phyloP scores from a whole-genome alignment of 352 stramenopile species.

The Phytophthora sp. region DNA sequence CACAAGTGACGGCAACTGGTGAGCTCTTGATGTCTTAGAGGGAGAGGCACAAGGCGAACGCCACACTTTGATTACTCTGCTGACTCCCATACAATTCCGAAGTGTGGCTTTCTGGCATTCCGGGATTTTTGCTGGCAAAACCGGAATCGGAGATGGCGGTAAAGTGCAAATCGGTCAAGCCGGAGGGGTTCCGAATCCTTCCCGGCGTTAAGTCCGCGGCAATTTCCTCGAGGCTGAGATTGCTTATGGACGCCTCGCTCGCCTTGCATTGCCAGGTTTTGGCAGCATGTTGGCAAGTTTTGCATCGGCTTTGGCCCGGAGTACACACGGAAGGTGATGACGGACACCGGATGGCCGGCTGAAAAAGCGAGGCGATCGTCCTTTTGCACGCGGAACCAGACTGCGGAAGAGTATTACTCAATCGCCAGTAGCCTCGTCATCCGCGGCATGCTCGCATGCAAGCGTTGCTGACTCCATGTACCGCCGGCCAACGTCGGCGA shows the following conservation, averaged over 20 bases:
- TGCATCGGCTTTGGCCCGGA: background rate
- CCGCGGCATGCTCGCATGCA: slow-evolving; percentile 31
- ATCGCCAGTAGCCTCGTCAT: slow-evolving; percentile 23
- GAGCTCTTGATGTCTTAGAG: slow-evolving; percentile 41
- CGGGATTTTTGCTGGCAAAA: background rate
- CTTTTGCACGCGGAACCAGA: background rate
- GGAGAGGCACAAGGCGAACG: background rate
- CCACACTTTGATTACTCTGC: slow-evolving; percentile 11
- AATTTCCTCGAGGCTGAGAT: too few relatives aligned
- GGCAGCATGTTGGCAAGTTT: background rate
- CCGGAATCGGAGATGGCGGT: background rate
- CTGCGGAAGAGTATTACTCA: slow-evolving; percentile 19
- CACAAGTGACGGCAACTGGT: slow-evolving; percentile 26
- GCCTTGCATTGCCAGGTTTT: too few relatives aligned
- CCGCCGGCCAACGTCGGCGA: slow-evolving; percentile 1
- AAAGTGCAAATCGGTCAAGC: background rate
- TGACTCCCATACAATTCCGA: slow-evolving; percentile 26
- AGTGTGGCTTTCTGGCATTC: background rate
- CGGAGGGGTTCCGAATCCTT: slow-evolving; percentile 24
- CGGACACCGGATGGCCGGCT: slow-evolving; percentile 16
- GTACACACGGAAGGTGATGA: slow-evolving; percentile 24
- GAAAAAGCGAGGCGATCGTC: slow-evolving; percentile 17
- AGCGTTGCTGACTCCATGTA: slow-evolving; percentile 15
- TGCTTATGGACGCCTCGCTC: too few relatives aligned
- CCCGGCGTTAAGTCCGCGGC: slow-evolving; percentile 9